Evolutionary conservation across 495 filamentous ascomycete genomes (phyloP), one percentile per base, ranked within the genome.

Genomic region (Hypoxylon cercidicola): DNA sequence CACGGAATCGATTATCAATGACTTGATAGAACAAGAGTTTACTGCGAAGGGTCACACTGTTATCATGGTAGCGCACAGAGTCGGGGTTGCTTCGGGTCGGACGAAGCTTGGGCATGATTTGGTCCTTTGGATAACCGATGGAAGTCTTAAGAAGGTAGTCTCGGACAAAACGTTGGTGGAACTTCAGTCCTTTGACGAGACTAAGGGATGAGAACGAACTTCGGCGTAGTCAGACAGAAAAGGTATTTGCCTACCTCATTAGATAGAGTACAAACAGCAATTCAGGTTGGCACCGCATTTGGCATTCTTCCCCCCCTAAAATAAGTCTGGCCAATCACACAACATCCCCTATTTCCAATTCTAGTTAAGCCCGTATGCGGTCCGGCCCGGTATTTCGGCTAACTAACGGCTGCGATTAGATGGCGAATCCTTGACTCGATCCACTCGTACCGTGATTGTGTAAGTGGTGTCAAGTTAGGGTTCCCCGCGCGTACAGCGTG

Each of bases 1-100:
- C 55, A 93, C 90, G 0, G 92, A 95, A 70, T 82, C 88, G 70
- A 81, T 88, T 46, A 92, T 95, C 48, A 88, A 93, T 59, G 74
- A 80, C 10, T 77, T 88, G 45, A 81, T 90, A 21, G 77, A 83
- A 0, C 74, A 82, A 50, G 82, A 86, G 51, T 89, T 89, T 69
- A 50, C 58, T 2, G 40, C n/a, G 0, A 71, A 68, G n/a, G 75
- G 75, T 3, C 79, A 83, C 64, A 89, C 85, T 13, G 80, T 89
- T 44, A 69, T 89, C 41, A 77, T 85, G 4, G 81, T 90, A 1
- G 84, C 86, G 0, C 87, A 90, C 65, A 79, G 81, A 37, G 76
- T 89, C 15, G 81, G 84, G 19, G 13, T 12, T 12, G 2, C 11
- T 12, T 37, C 34, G 2, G 11, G 4, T 4, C 2, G 13, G 3